Conservation (phyloP, 2,329 filamentous ascomycete species). For the Alternaria hordeiaustralica region DNA sequence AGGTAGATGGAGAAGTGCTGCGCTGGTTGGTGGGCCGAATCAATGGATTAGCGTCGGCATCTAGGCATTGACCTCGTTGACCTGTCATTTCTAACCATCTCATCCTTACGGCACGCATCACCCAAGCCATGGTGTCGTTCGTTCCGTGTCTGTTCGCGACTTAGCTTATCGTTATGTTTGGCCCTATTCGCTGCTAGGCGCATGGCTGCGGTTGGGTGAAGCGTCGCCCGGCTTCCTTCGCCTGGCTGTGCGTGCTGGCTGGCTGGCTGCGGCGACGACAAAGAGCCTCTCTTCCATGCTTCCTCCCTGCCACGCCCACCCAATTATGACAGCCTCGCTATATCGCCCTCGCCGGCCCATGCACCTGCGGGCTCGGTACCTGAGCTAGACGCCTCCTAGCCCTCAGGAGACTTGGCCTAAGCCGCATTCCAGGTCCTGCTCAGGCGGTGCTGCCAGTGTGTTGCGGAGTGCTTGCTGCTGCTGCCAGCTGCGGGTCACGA, state of each 20-base stretch:
- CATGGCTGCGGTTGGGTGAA: constrained; percentile 21
- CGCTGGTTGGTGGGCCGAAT: neutral
- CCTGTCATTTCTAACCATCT: constrained; percentile 24
- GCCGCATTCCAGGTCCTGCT: constrained; percentile 35
- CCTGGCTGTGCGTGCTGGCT: constrained; percentile 21
- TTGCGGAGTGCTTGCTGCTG: constrained; percentile 1
- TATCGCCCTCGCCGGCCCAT: constrained; percentile 37
- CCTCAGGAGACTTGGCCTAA: constrained; percentile 21
- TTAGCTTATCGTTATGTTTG: constrained; percentile 33
- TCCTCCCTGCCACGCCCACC: constrained; percentile 39
- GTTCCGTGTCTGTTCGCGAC: constrained; percentile 35
- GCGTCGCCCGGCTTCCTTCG: constrained; percentile 34
- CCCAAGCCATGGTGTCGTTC: constrained; percentile 26
- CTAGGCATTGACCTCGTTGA: constrained; percentile 22
- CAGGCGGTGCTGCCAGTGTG: constrained; percentile 17
- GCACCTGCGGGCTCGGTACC: constrained; percentile 41
- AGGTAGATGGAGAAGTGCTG: constrained; percentile 3
- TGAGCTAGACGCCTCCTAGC: constrained; percentile 34
- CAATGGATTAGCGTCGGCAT: constrained; percentile 21
- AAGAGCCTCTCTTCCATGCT: constrained; percentile 30
- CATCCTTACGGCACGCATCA: constrained; percentile 29
- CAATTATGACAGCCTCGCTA: constrained; percentile 43
- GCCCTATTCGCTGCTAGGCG: constrained; percentile 26
- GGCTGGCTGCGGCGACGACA: constrained; percentile 17
- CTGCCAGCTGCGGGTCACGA: constrained; percentile 35